These are phyloP conservation scores for Coix lacrymajobi DNA, from an alignment of 176 grass and related monocot species.

Conservation along the genomic window DNA sequence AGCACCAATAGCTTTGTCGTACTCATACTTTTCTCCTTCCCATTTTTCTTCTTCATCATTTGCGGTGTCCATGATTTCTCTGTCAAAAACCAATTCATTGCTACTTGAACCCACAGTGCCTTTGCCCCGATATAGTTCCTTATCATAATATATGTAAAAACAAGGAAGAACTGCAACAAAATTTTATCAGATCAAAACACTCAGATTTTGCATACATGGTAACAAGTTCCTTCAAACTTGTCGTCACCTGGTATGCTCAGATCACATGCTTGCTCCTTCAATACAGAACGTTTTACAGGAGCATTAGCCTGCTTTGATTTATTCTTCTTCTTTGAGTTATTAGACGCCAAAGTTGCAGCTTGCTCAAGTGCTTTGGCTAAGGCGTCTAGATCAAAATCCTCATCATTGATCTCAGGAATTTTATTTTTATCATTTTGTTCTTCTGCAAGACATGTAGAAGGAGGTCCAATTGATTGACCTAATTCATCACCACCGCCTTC, in stretches of 20 bases:
- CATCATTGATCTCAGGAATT: constrained; percentile 19
- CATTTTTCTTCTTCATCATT: constrained; percentile 70
- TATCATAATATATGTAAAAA: constrained; percentile 84
- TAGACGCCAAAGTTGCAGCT: constrained; percentile 60
- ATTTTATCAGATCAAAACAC: not conserved
- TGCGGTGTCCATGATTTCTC: constrained; percentile 32
- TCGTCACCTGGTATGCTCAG: constrained; percentile 41
- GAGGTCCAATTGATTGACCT: constrained; percentile 9
- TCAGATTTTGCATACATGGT: not conserved
- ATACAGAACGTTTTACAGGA: constrained; percentile 16
- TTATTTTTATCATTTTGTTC: constrained; percentile 29
- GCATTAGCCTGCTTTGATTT: constrained; percentile 36
- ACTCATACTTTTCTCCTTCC: constrained; percentile 88
- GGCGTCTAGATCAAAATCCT: constrained; percentile 66
- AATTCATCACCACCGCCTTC: not conserved
- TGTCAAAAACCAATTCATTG: constrained; percentile 27
- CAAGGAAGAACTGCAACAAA: constrained; percentile 73
- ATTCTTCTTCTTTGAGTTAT: constrained; percentile 60
- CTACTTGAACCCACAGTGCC: constrained; percentile 24
- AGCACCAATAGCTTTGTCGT: constrained; percentile 73
- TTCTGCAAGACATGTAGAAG: constrained; percentile 8
- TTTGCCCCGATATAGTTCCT: constrained; percentile 24
- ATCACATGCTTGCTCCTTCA: constrained; percentile 39
- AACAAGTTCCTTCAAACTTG: not conserved
- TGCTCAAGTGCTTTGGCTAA: constrained; percentile 68